phyloP scores from a whole-genome alignment of 345 rosid species.

The Eucalyptus regnans region DNA sequence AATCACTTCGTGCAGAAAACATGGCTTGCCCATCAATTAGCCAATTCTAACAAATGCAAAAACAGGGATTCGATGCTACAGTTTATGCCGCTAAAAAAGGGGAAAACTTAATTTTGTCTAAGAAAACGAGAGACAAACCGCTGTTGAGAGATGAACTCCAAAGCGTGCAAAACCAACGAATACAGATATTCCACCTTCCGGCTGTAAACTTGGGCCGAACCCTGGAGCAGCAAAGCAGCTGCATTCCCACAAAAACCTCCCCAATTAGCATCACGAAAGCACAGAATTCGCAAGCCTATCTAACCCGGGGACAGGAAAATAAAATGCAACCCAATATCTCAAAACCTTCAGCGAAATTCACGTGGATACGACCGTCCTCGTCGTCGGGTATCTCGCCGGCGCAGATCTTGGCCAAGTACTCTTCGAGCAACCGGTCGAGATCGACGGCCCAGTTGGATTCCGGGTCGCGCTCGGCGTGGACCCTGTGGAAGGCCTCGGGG shows the following conservation, averaged over 20 bases:
- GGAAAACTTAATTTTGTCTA: not conserved
- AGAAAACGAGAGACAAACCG: conserved; percentile 29
- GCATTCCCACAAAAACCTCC: conserved; percentile 4
- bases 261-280: not conserved
- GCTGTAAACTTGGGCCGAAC: conserved; percentile 94
- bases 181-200: conserved; percentile 93
- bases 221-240: conserved; percentile 99
- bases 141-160: conserved; percentile 82
- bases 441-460: conserved; percentile 94
- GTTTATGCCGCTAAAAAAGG: not conserved
- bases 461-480: conserved; percentile 81
- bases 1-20: not conserved
- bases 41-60: not conserved
- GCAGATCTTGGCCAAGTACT: conserved; percentile 78
- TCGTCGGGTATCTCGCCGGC: conserved; percentile 65
- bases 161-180: conserved; percentile 81
- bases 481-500: conserved; percentile 24
- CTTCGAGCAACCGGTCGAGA: conserved; percentile 76
- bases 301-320: not conserved
- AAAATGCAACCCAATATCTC: not conserved
- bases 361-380: conserved; percentile 17
- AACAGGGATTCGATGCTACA: not conserved
- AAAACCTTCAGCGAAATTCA: conserved; percentile 92
- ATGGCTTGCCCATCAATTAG: not conserved
- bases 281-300: not conserved